Percentiles rank a stretch among this genome's conserved stretches.
phyloP scores from a whole-genome alignment of 1,284 basidiomycete species.

The Cryptococcus sp. region DNA sequence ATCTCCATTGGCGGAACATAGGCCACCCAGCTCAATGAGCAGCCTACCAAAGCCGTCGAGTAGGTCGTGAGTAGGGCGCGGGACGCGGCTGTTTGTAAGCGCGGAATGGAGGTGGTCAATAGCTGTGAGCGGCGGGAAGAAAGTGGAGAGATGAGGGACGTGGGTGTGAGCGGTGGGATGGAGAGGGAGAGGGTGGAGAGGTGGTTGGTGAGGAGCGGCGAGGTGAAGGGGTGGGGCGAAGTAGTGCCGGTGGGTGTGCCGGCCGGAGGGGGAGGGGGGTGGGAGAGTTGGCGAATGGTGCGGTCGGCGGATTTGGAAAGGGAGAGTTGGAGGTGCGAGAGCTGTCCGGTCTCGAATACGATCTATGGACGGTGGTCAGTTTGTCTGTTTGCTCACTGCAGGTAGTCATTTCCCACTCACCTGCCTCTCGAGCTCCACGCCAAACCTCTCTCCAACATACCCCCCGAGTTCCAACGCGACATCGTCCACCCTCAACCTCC shows the following conservation, averaged over 20 bases:
- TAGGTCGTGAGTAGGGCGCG: slow-evolving; percentile 57
- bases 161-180: slow-evolving; percentile 55
- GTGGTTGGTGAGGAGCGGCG: slow-evolving; percentile 65
- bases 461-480: slow-evolving; percentile 59
- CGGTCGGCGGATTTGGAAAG: slow-evolving; percentile 54
- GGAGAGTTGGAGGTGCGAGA: slow-evolving; percentile 58
- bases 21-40: slow-evolving; percentile 47
- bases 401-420: slow-evolving; percentile 49
- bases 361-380: slow-evolving; percentile 53
- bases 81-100: slow-evolving; percentile 66
- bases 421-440: slow-evolving; percentile 62
- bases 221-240: slow-evolving; percentile 56
- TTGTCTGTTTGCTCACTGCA: background rate
- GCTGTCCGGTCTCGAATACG: slow-evolving; percentile 64
- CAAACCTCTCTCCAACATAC: slow-evolving; percentile 61
- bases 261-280: background rate
- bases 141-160: slow-evolving; percentile 59
- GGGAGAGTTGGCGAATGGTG: slow-evolving; percentile 43
- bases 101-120: slow-evolving; percentile 57
- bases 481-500: slow-evolving; percentile 62
- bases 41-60: slow-evolving; percentile 44
- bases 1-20: slow-evolving; percentile 33
- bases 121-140: slow-evolving; percentile 60
- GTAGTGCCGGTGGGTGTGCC: slow-evolving; percentile 9
- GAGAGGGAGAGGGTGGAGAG: slow-evolving; percentile 56